Evolutionary conservation across 345 rosid genomes (phyloP), one percentile per base, ranked within the genome.

Genomic region (Linum usitatissimum): DNA sequence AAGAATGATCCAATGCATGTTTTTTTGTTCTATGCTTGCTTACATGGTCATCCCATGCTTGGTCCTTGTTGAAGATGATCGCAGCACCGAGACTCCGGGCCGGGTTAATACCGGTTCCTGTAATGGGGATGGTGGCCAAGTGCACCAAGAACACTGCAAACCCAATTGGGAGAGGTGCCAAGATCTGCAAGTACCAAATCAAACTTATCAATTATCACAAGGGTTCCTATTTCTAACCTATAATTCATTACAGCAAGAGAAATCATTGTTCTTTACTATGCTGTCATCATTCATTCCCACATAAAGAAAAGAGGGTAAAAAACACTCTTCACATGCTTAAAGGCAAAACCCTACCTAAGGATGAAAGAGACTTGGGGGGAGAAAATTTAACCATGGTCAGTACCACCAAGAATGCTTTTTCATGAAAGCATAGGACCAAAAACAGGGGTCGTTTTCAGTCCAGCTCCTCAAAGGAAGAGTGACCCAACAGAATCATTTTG

Each of bases 111-210:
- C 51, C 51, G 15, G 51, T 45, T 45, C 51, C 51, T 13, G 51
- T 45, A 45, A 45, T 45, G 51, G 51, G 51, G 51, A 45, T 45
- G 51, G 51, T 45, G 51, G 51, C 51, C 51, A 45, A 45, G 51
- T 45, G 51, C 51, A 45, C 51, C 51, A 45, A 45, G 51, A 45
- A 45, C 51, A 45, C 51, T 45, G 51, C 51, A 45, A 45, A 45
- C 4, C 51, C 51, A 15, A 45, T 45, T 7, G 51, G 51, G 51
- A 45, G 51, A 45, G 51, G 51, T 10, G 51, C 51, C 51, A 45
- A 45, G 51, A 45, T 45, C 51, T 45, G 51, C 51, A 45, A 45
- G 8, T 34, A 34, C 38, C 5, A 34, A 34, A 34, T 4, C 5
- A 34, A 34, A 34, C 5, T 34, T 34, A 34, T 1, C 38, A 34